Percentiles rank a stretch among this genome's conserved stretches.
phyloP scores from a whole-genome alignment of 208 protist species.

The Acanthamoeba healyi region DNA sequence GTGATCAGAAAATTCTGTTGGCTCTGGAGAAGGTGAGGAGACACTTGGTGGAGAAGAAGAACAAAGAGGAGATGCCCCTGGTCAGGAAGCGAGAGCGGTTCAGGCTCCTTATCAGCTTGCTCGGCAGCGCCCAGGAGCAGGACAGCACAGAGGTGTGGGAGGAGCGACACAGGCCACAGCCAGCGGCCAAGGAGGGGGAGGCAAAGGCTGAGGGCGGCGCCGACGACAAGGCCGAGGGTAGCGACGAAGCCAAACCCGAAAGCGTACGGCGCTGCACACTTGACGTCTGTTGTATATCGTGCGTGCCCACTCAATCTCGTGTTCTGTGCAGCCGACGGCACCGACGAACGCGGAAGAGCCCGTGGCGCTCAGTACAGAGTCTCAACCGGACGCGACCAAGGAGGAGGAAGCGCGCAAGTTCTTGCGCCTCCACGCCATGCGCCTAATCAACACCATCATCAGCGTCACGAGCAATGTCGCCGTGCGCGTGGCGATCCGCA shows the following conservation, averaged over 20 bases:
- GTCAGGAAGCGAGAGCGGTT: slow-evolving; percentile 46
- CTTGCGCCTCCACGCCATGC: slow-evolving; percentile 12
- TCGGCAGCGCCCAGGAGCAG: slow-evolving; percentile 14
- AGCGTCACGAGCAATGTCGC: slow-evolving; percentile 45
- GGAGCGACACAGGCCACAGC: neutral
- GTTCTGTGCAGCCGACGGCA: neutral
- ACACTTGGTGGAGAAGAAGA: slow-evolving; percentile 43
- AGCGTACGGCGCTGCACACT: no score
- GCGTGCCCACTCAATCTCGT: neutral
- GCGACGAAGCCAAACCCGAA: neutral
- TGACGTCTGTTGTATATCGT: no score
- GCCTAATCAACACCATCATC: slow-evolving; percentile 51
- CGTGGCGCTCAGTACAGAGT: neutral
- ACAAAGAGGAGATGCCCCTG: slow-evolving; percentile 10
- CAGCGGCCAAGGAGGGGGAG: no score
- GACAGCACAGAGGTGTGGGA: slow-evolving; percentile 64
- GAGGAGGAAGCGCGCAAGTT: neutral
- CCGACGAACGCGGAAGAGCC: neutral
- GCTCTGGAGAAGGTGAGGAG: slow-evolving; percentile 28
- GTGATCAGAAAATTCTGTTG: neutral
- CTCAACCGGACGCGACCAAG: neutral
- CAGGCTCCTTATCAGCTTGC: slow-evolving; percentile 35
- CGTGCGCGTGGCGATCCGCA: slow-evolving; percentile 51
- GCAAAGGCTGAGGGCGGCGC: no score
- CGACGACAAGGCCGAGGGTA: neutral